Percentiles rank a stretch among this genome's conserved stretches.
phyloP scores from a whole-genome alignment of 352 stramenopile species.

The Pythium aphanidermatum region DNA sequence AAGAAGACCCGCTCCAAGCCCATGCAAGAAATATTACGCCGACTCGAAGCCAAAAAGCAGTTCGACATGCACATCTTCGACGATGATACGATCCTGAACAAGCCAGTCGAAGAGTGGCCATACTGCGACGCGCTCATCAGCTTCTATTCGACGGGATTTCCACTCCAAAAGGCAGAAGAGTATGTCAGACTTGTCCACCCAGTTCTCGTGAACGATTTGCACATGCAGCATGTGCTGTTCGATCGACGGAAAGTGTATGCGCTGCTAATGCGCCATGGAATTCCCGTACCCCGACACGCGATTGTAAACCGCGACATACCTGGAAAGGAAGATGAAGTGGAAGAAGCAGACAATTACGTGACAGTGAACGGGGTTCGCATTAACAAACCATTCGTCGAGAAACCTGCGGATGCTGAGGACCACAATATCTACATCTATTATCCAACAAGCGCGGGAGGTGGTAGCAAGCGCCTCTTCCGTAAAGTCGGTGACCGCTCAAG shows the following conservation, averaged over 20 bases:
- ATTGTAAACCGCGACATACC: constrained; percentile 93
- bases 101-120: constrained; percentile 93
- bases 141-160: constrained; percentile 98
- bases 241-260: constrained; percentile 96
- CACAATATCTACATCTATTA: constrained; percentile 99
- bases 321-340: constrained; percentile 51
- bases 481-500: constrained; percentile 94
- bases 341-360: constrained; percentile 81
- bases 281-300: constrained; percentile 95
- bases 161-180: constrained; percentile 94
- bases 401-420: constrained; percentile 98
- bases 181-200: constrained; percentile 95
- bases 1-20: constrained; percentile 98
- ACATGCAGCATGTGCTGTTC: constrained; percentile 95
- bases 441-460: constrained; percentile 94
- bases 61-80: constrained; percentile 98
- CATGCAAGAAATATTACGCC: constrained; percentile 95
- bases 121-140: constrained; percentile 97
- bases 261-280: constrained; percentile 90
- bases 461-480: constrained; percentile 98
- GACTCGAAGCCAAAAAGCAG: constrained; percentile 88
- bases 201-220: constrained; percentile 97
- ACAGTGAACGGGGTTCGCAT: constrained; percentile 94
- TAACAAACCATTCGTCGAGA: constrained; percentile 99
- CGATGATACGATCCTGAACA: constrained; percentile 94